These are phyloP conservation scores for Globisporangium lucens DNA, from an alignment of 352 stramenopile genomes.

Conservation along the genomic window DNA sequence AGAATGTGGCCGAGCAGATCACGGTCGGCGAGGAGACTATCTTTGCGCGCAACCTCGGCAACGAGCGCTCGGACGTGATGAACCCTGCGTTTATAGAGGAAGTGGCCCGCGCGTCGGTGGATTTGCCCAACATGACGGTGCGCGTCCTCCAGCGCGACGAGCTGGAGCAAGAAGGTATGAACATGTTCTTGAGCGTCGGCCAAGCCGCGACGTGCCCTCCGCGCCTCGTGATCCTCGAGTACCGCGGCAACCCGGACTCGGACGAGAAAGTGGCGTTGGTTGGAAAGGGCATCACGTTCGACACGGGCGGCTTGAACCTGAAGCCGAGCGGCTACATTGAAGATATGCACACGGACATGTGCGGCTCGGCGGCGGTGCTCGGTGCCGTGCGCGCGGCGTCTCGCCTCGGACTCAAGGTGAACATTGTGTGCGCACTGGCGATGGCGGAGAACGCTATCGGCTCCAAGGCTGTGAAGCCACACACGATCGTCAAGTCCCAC, in stretches of 20 bases:
- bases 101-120: slow-evolving; percentile 53
- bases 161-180: slow-evolving; percentile 73
- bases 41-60: slow-evolving; percentile 83
- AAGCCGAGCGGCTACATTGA: slow-evolving; percentile 91
- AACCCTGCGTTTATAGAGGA: slow-evolving; percentile 82
- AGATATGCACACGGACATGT: slow-evolving; percentile 93
- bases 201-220: slow-evolving; percentile 67
- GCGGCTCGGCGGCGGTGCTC: slow-evolving; percentile 84
- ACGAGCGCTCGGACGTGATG: slow-evolving; percentile 77
- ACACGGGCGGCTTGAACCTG: slow-evolving; percentile 94
- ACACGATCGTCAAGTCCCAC: slow-evolving; percentile 88
- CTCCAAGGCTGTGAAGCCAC: slow-evolving; percentile 83
- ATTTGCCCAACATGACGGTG: slow-evolving; percentile 79
- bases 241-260: slow-evolving; percentile 61
- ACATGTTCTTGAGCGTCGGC: slow-evolving; percentile 84
- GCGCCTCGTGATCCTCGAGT: slow-evolving; percentile 84
- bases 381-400: slow-evolving; percentile 73
- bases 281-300: slow-evolving; percentile 94
- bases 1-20: slow-evolving; percentile 64
- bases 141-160: slow-evolving; percentile 77
- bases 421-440: slow-evolving; percentile 75
- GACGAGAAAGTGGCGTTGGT: slow-evolving; percentile 82
- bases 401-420: slow-evolving; percentile 68
- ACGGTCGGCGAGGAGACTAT: slow-evolving; percentile 78
- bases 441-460: slow-evolving; percentile 85